Conservation (phyloP, 1,284 basidiomycete species). For the Afroboletus lepidellus region DNA sequence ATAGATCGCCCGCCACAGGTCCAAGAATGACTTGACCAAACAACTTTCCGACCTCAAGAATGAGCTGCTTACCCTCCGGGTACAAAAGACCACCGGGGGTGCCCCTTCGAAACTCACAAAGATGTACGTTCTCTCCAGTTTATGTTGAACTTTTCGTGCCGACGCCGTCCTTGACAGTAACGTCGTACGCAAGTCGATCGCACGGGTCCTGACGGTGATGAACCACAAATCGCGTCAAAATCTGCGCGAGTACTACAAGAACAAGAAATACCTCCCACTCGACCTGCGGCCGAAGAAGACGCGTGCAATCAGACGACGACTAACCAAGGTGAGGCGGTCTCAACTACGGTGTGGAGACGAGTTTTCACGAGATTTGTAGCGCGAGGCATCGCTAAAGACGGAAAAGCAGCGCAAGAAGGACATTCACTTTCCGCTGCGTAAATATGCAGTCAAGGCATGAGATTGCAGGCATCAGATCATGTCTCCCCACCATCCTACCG, state of each 20-base stretch:
- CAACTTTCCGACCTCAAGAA: constrained; percentile 94
- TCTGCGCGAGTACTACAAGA: constrained; percentile 97
- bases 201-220: constrained; percentile 97
- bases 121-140: constrained; percentile 67
- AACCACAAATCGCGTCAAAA: constrained; percentile 98
- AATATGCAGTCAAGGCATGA: constrained; percentile 85
- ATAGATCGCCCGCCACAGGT: constrained; percentile 50
- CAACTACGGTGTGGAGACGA: constrained; percentile 4
- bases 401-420: constrained; percentile 92
- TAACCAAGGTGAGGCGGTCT: constrained; percentile 72
- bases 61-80: constrained; percentile 91
- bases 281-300: constrained; percentile 99
- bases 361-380: constrained; percentile 43
- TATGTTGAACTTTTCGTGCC: background rate
- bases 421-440: constrained; percentile 86
- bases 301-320: constrained; percentile 93
- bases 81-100: constrained; percentile 98
- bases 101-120: constrained; percentile 95
- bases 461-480: constrained; percentile 20
- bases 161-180: constrained; percentile 53
- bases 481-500: constrained; percentile 14
- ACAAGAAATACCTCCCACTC: constrained; percentile 95
- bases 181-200: constrained; percentile 98
- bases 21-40: constrained; percentile 96
- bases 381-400: constrained; percentile 82